A percentile compares a stretch with the other conserved stretches of the same genome.
These are phyloP conservation scores for Podospora pseudopauciseta DNA, from an alignment of 495 filamentous ascomycete species.

Conservation along the genomic window DNA sequence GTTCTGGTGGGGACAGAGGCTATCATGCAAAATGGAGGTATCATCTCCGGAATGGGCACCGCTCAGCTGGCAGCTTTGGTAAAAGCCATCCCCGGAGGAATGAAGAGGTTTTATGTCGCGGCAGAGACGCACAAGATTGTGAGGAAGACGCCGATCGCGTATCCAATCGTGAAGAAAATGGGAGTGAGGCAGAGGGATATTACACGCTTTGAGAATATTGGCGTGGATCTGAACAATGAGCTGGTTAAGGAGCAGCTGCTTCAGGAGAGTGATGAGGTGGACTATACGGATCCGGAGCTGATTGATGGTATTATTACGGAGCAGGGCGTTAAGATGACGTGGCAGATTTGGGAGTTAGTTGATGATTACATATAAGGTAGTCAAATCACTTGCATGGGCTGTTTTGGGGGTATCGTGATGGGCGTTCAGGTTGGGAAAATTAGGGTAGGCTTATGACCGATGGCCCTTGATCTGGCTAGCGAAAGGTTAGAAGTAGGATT, in stretches of 20 bases:
- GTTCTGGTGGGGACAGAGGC: slow-evolving; percentile 92
- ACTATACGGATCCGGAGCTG: slow-evolving; percentile 64
- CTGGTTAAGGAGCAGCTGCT: slow-evolving; percentile 21
- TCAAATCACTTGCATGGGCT: too few species aligned
- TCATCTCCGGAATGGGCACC: slow-evolving; percentile 86
- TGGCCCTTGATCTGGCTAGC: too few species aligned
- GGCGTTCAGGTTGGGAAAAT: too few species aligned
- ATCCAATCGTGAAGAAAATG: slow-evolving; percentile 27
- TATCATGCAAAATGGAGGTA: slow-evolving; percentile 88
- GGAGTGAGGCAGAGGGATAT: slow-evolving; percentile 68
- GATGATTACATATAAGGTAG: slow-evolving; percentile 26
- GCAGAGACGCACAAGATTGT: slow-evolving; percentile 83
- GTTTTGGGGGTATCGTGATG: too few species aligned
- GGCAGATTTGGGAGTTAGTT: slow-evolving; percentile 36
- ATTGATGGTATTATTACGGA: slow-evolving; percentile 37
- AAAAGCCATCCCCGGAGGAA: slow-evolving; percentile 55
- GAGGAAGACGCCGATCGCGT: slow-evolving; percentile 26
- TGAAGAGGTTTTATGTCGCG: slow-evolving; percentile 82
- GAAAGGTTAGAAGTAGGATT: too few species aligned
- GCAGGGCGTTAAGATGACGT: slow-evolving; percentile 42
- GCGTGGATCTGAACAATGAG: slow-evolving; percentile 37
- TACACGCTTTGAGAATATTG: slow-evolving; percentile 56
- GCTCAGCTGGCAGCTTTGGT: slow-evolving; percentile 84
- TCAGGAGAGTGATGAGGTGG: slow-evolving; percentile 53
- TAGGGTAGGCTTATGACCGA: too few species aligned